Conservation (phyloP, 345 rosid species). For the Heritiera fomes region DNA sequence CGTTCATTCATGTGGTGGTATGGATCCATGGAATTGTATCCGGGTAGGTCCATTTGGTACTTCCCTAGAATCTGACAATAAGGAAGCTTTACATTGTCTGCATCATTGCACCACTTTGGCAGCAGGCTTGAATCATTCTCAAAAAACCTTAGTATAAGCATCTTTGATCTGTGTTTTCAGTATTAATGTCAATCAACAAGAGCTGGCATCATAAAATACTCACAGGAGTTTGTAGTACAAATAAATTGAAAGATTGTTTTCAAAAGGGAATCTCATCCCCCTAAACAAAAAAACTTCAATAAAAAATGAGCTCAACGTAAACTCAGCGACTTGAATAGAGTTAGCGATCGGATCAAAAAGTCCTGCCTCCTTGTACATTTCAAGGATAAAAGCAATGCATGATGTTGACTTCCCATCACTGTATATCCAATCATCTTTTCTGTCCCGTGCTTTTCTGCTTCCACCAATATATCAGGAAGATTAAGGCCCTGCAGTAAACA, state of each 20-base stretch:
- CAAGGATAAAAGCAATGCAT: slow-evolving; percentile 88
- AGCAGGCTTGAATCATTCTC: slow-evolving; percentile 67
- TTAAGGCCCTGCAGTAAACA: slow-evolving; percentile 62
- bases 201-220: background rate
- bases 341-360: slow-evolving; percentile 65
- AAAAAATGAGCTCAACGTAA: slow-evolving; percentile 45
- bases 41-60: slow-evolving; percentile 95
- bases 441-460: slow-evolving; percentile 79
- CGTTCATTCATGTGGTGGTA: slow-evolving; percentile 67
- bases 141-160: slow-evolving; percentile 52
- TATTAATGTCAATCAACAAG: slow-evolving; percentile 2
- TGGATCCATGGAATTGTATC: slow-evolving; percentile 76
- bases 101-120: slow-evolving; percentile 91
- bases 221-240: background rate
- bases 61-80: slow-evolving; percentile 90
- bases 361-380: slow-evolving; percentile 97
- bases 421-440: slow-evolving; percentile 90
- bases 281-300: background rate
- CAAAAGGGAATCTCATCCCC: background rate
- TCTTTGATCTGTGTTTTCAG: slow-evolving; percentile 69
- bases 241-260: background rate
- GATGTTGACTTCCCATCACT: slow-evolving; percentile 93
- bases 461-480: slow-evolving; percentile 81
- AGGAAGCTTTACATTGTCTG: slow-evolving; percentile 70
- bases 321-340: slow-evolving; percentile 88